Evolutionary conservation across 163 green algal species (phyloP).

Genomic region (Prototheca cutis): DNA sequence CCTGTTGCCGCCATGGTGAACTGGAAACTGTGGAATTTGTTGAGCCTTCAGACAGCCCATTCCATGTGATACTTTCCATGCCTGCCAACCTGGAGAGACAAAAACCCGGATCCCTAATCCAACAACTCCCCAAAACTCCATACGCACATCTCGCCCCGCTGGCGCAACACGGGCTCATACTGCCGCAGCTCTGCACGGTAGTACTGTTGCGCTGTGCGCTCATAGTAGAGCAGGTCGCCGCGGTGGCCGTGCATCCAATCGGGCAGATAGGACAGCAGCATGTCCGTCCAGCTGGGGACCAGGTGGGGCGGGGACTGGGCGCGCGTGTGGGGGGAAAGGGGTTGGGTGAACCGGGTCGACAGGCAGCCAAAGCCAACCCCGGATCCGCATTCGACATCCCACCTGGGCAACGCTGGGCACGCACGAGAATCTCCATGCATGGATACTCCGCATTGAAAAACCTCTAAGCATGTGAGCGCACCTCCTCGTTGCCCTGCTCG

Average conservation of each 20-base stretch:
- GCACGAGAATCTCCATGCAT: no score
- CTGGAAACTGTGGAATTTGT: no score
- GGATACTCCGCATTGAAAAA: no score
- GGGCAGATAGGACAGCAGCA: background rate
- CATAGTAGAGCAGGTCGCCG: constrained; percentile 10
- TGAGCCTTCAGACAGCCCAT: no score
- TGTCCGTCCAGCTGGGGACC: background rate
- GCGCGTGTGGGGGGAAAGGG: background rate
- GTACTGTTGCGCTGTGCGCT: constrained; percentile 18
- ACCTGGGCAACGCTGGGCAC: no score
- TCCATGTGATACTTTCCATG: background rate
- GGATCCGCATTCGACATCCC: no score
- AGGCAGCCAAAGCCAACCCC: no score
- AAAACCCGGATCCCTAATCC: background rate
- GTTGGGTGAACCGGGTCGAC: no score
- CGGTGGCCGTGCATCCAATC: constrained; percentile 1
- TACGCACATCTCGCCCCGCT: constrained; percentile 8
- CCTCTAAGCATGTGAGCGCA: no score
- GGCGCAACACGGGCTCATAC: constrained; percentile 20
- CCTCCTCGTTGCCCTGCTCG: no score
- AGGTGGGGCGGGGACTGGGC: background rate
- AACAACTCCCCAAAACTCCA: background rate
- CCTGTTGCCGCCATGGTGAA: no score
- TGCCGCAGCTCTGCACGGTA: constrained; percentile 10
- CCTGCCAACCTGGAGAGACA: background rate